phyloP scores from a whole-genome alignment of 2,329 filamentous ascomycete species.

The Ophiostoma novo-ulmi region DNA sequence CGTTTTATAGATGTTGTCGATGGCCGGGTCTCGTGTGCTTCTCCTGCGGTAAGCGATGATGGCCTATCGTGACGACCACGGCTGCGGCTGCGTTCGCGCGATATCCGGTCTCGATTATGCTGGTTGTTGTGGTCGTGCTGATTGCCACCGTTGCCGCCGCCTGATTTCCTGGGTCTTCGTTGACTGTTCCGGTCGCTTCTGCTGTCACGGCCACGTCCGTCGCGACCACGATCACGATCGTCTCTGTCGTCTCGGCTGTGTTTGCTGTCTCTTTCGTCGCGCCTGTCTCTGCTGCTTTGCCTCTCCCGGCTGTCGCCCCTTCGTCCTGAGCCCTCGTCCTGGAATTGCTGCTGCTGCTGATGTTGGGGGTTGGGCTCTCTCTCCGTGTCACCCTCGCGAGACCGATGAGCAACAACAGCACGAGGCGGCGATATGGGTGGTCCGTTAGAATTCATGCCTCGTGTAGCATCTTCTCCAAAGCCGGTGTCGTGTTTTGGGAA shows the following conservation, averaged over 20 bases:
- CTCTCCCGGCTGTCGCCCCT: background rate
- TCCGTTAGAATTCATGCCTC: constrained; percentile 36
- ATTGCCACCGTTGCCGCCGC: constrained; percentile 24
- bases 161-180: constrained; percentile 27
- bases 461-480: constrained; percentile 34
- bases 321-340: background rate
- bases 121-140: background rate
- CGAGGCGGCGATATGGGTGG: constrained; percentile 28
- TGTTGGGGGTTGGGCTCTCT: constrained; percentile 27
- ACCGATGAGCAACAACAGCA: constrained; percentile 31
- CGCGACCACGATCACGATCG: constrained; percentile 10
- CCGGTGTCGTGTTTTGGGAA: constrained; percentile 29
- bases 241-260: background rate
- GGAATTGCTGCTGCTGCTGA: constrained; percentile 19
- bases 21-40: constrained; percentile 1
- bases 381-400: constrained; percentile 27
- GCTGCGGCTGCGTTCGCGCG: constrained; percentile 30
- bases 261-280: constrained; percentile 14
- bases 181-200: constrained; percentile 16
- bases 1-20: constrained; percentile 12
- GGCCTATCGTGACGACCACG: background rate
- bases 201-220: constrained; percentile 15
- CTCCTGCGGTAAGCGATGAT: background rate
- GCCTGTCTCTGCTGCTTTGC: background rate
- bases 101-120: constrained; percentile 26